A percentile compares a stretch with the other conserved stretches of the same genome.
These are phyloP conservation scores for Linanthus parryae DNA, from an alignment of 148 eudicot genomes.

Conservation along the genomic window DNA sequence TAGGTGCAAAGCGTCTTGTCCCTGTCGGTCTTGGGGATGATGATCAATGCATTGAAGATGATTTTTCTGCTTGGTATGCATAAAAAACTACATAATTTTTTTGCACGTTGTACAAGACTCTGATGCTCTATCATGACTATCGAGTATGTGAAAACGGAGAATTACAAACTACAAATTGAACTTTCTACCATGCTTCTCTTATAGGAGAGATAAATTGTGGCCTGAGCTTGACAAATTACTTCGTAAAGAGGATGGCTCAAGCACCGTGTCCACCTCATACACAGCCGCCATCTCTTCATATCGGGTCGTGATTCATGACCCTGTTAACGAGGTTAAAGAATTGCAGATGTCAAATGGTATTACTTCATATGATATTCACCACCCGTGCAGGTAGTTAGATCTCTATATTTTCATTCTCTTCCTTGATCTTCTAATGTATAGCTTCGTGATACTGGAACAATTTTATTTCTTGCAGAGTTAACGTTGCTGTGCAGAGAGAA, in stretches of 20 bases:
- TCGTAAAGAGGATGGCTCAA: constrained; percentile 49
- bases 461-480: constrained; percentile 38
- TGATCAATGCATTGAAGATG: constrained; percentile 94
- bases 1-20: constrained; percentile 79
- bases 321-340: constrained; percentile 26
- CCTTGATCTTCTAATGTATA: background rate
- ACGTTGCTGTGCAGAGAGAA: constrained; percentile 70
- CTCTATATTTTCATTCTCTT: background rate
- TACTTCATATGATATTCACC: constrained; percentile 67
- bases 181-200: constrained; percentile 11
- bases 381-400: constrained; percentile 80
- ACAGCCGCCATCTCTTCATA: constrained; percentile 71
- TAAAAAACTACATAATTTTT: background rate
- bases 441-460: background rate
- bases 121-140: too few relatives aligned
- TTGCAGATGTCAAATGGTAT: constrained; percentile 45
- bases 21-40: constrained; percentile 88
- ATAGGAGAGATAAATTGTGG: constrained; percentile 76
- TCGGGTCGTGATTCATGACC: constrained; percentile 60
- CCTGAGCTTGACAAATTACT: constrained; percentile 71
- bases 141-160: background rate
- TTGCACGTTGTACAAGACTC: background rate
- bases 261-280: constrained; percentile 61
- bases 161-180: background rate
- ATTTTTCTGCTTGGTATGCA: constrained; percentile 80